Percentiles rank a stretch among this genome's conserved stretches.
Evolutionary conservation across 1,139 yeast species (phyloP).

Genomic region (Pneumocystis carinii): DNA sequence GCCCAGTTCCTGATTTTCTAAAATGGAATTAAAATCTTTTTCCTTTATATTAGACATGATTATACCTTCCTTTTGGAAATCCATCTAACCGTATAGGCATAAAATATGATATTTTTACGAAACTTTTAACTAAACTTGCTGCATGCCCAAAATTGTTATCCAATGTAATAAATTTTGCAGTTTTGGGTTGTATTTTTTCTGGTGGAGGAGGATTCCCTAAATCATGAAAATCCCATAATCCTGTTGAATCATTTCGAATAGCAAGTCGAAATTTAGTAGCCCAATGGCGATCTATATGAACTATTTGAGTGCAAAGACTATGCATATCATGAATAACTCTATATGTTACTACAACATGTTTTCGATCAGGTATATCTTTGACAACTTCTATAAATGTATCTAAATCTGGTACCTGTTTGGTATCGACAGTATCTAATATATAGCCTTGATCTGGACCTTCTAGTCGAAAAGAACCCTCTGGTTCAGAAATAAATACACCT

Average conservation of each 20-base stretch:
- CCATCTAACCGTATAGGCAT: constrained; percentile 66
- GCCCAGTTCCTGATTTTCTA: constrained; percentile 54
- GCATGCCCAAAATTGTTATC: constrained; percentile 47
- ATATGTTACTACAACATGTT: constrained; percentile 55
- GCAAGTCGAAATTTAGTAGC: constrained; percentile 55
- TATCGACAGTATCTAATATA: constrained; percentile 66
- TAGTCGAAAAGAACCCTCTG: constrained; percentile 62
- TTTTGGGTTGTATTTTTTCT: constrained; percentile 37
- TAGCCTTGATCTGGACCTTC: constrained; percentile 42
- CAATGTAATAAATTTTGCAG: constrained; percentile 57
- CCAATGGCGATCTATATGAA: constrained; percentile 79
- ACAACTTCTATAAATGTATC: constrained; percentile 66
- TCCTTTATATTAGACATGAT: not conserved
- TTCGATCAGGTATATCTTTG: constrained; percentile 60
- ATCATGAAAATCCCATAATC: constrained; percentile 71
- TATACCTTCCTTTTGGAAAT: constrained; percentile 33
- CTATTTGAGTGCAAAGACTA: constrained; percentile 44
- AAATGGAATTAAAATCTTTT: constrained; percentile 15
- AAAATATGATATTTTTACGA: constrained; percentile 53
- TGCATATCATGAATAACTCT: constrained; percentile 74
- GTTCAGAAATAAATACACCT: constrained; percentile 70
- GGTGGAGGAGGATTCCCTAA: constrained; percentile 50
- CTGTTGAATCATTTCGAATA: constrained; percentile 62
- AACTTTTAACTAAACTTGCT: constrained; percentile 40
- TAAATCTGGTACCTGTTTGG: constrained; percentile 54